Percentiles rank a stretch among this genome's conserved stretches.
Conservation (phyloP, 2,329 filamentous ascomycete genomes). For the Cladorrhinum sp. region DNA sequence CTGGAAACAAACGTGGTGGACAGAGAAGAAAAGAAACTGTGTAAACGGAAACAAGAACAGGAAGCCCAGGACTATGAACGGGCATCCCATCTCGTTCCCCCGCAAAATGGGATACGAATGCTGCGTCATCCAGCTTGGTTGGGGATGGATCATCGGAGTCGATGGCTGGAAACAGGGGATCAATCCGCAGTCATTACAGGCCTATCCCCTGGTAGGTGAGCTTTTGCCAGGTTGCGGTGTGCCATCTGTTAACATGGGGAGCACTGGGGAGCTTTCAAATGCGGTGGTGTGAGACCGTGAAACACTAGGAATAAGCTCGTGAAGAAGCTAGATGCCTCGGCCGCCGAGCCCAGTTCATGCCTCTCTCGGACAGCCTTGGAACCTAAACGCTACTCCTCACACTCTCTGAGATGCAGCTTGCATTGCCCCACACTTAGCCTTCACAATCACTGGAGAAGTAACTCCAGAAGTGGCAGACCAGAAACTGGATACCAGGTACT, state of each 20-base stretch:
- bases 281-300: background rate
- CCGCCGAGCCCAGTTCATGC: conserved; percentile 14
- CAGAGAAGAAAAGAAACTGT: background rate
- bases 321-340: conserved; percentile 18
- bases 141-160: background rate
- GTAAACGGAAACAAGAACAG: background rate
- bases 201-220: background rate
- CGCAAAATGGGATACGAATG: background rate
- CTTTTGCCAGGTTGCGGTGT: background rate
- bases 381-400: background rate
- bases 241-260: background rate
- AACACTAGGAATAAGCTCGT: background rate
- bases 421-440: background rate
- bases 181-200: background rate
- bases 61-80: background rate
- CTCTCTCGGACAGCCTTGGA: background rate
- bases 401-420: background rate
- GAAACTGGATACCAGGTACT: background rate
- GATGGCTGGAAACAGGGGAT: background rate
- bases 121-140: background rate
- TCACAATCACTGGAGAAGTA: background rate
- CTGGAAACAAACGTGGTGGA: too few species aligned
- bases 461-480: background rate
- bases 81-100: background rate
- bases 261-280: background rate